Evolutionary conservation across 1,139 yeast genomes (phyloP), one percentile per base, ranked within the genome.

Genomic region (Taphrina communis): DNA sequence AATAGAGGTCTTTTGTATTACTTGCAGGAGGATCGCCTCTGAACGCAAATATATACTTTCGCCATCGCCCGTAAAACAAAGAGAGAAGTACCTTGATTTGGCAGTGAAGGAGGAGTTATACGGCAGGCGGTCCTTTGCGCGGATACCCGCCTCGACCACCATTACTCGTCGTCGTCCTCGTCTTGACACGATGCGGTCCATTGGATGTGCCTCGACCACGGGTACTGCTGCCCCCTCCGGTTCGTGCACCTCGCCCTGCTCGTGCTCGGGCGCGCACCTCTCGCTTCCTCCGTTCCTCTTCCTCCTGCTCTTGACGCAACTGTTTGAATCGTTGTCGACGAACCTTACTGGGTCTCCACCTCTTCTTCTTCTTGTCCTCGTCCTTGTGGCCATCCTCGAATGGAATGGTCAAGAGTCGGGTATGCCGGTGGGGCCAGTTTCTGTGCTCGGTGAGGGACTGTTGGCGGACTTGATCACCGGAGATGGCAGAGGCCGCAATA

Each of bases 311-410:
- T 39, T 31, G 38, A 39, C 46, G 41, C 48, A 63, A 12, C 12
- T 39, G 31, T 31, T 63, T 63, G 67, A 63, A 63, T 17, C 46
- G 31, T 17, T n/a, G 25, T 6, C 67, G 53, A 6, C 67, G 42
- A 21, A 61, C 67, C 12, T 44, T 44, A 4, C 48, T 35, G n/a
- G 67, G 67, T 21, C 67, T 35, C 67, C 67, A 63, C 35, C 67
- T 35, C 36, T 14, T 17, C 38, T 46, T 31, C 21, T 17, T 35
- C 50, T 31, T 35, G 50, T 31, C 38, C 11, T 14, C 2, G 0
- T 56, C 19, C n/a, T 19, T 56, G 14, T n/a, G 14, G 25, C 4
- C 31, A 1, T 25, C 31, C 31, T 25, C 4, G 31, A 31, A 55
- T 21, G 59, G n/a, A 4, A 62, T 52, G 36, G n/a, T 42, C 36